Evolutionary conservation across 805 yeast species (phyloP), one percentile per base, ranked within the genome.

Genomic region (Saccharomycopsis synnaedendra): DNA sequence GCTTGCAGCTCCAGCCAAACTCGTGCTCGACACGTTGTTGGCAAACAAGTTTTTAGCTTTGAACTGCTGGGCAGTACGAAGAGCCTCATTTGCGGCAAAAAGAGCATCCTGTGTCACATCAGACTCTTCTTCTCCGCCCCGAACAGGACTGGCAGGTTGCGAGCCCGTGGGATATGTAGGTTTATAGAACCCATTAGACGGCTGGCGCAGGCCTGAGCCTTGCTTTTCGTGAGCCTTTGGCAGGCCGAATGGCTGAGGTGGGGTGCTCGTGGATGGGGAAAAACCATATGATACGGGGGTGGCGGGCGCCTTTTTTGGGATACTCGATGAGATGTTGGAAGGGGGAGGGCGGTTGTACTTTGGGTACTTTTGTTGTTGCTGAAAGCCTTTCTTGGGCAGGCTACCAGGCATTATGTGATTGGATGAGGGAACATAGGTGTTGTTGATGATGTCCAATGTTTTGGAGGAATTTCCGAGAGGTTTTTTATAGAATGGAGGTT

Each of bases 321-420:
- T 41, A 41, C 19, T 28, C 19, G 19, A 19, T 19, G 19, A 19
- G 19, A 19, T 19, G 28, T 44, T 44, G 31, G 9, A n/a, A 38
- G 34, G 5, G 32, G 43, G 43, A 10, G 37, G 37, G 37, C 19
- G 19, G 19, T 19, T 19, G 19, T 19, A 19, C 30, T 41, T 31
- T 42, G 53, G 11, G 54, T 53, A 19, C 30, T 50, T 54, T 30
- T 58, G 60, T 50, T 63, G 49, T 62, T 51, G 78, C 76, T 57
- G 78, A 82, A 1, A 85, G 44, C 77, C 80, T 39, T 85, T 59
- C 55, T 76, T 76, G 0, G 95, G 95, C 1, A 79, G 80, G n/a
- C 68, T 66, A 0, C 68, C 60, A 37, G 72, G 69, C 96, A 97
- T 89, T 6, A 89, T 74, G 44, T 65, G 63, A 41, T 75, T 72